Conservation (phyloP, 2,329 filamentous ascomycete species). For the Venturia asperata region DNA sequence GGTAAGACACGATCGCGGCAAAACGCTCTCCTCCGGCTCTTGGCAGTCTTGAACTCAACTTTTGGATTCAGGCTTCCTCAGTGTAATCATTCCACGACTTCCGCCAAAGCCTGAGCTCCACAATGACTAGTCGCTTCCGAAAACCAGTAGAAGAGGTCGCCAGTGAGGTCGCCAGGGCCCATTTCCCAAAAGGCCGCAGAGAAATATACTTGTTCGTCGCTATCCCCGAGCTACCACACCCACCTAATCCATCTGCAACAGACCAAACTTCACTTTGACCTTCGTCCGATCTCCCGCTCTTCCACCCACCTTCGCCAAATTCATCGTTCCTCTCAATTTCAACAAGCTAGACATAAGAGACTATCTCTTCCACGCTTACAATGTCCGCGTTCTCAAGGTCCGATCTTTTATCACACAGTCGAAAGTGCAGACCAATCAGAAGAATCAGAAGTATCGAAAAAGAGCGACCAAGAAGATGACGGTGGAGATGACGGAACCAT, state of each 20-base stretch:
- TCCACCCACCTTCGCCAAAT: constrained; percentile 75
- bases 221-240: neutral
- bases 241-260: constrained; percentile 32
- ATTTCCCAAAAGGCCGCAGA: neutral
- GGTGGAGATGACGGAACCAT: constrained; percentile 78
- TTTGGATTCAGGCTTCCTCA: too few species aligned
- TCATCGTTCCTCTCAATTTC: constrained; percentile 83
- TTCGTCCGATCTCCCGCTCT: constrained; percentile 67
- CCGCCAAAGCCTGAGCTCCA: neutral
- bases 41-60: neutral
- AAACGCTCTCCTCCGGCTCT: neutral
- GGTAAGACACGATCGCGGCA: neutral
- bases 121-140: neutral
- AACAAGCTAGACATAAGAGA: constrained; percentile 96
- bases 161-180: neutral
- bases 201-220: neutral
- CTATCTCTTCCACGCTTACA: constrained; percentile 84
- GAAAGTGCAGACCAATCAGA: constrained; percentile 36
- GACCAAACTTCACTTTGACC: constrained; percentile 73
- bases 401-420: constrained; percentile 71
- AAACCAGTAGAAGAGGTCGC: too few species aligned
- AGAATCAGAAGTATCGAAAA: constrained; percentile 53
- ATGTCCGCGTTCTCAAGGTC: constrained; percentile 63
- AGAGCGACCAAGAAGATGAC: constrained; percentile 85
- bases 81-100: neutral